phyloP scores from a whole-genome alignment of 2,329 filamentous ascomycete species.

The Ceratocystis colombiana region DNA sequence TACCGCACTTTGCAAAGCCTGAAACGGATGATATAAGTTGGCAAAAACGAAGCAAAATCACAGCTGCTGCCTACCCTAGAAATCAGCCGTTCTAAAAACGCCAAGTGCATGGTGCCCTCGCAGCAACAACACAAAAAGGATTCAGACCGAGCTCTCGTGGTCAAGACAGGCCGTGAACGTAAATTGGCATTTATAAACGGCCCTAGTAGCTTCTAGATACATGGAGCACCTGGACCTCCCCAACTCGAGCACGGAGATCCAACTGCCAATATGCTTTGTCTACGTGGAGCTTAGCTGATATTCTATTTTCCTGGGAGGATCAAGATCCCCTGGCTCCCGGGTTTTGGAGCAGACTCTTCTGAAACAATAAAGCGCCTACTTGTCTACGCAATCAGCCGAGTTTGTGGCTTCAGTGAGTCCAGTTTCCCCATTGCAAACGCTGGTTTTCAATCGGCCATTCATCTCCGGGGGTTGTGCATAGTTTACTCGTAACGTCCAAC shows the following conservation, averaged over 20 bases:
- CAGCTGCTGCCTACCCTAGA: too few relatives aligned
- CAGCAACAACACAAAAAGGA: neutral
- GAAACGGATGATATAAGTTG: too few relatives aligned
- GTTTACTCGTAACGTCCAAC: neutral
- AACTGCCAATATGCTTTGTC: neutral
- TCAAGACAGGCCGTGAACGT: neutral
- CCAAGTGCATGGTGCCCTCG: too few relatives aligned
- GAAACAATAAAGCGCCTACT: conserved; percentile 11
- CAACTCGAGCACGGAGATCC: too few relatives aligned
- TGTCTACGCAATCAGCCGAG: neutral
- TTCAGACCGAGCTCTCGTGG: neutral
- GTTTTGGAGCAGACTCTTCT: neutral
- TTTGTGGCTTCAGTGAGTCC: neutral
- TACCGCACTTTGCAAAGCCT: too few relatives aligned
- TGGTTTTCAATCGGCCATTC: neutral
- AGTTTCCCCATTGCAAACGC: neutral
- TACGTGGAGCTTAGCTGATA: neutral
- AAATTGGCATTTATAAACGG: conserved; percentile 6
- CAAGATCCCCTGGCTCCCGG: neutral
- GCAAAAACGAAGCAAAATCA: too few relatives aligned
- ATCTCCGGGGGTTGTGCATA: neutral
- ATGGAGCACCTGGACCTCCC: neutral
- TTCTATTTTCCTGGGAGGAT: neutral
- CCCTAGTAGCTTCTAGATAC: neutral
- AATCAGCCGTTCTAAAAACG: too few relatives aligned